Evolutionary conservation across 2,329 filamentous ascomycete species (phyloP), one percentile per base, ranked within the genome.

Genomic region (Verticillium dahliae): DNA sequence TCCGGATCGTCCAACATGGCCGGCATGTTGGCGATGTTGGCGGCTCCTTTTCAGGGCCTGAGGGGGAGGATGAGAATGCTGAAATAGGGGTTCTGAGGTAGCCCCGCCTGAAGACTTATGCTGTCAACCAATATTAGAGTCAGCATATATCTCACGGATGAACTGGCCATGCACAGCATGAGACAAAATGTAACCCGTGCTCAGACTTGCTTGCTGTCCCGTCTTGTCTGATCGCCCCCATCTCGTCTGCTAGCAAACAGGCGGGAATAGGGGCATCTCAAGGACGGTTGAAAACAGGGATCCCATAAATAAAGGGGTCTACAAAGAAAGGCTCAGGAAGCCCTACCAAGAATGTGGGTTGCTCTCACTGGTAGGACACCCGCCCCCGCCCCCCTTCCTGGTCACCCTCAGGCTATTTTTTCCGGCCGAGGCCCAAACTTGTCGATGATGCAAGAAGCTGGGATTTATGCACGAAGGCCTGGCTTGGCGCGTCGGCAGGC

Each of bases 1-100:
- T 84, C 83, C 63, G 90, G 90, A 72, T 92, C 90, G 72, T 93
- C 90, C 70, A 92, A 82, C 76, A 91, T 89, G 65, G 90, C 89
- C 69, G 90, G 88, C 90, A 92, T 92, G 67, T 74, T 76, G 71
- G 18, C 45, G 18, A 10, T 27, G 1, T 2, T 22, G 45, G 27
- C 27, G 27, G 27, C 27, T 22, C 18, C 18, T 18, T 18, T 13
- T 52, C 4, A 10, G n/a, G 15, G 14, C 39, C 15, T 45, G 39
- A 2, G n/a, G 18, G 18, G 22, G 7, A 7, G n/a, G 39, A 18
- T 22, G 11, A 11, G 6, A 18, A 27, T 52, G 45, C n/a, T 27
- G 45, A 52, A 31, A 52, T 52, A 52, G 45, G 45, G 45, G 45
- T 52, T 22, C 10, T 18, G 15, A 31, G 27, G 27, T 31, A 31